Percentiles rank a stretch among this genome's conserved stretches.
phyloP scores from a whole-genome alignment of 2,329 filamentous ascomycete genomes.

The Coniochaeta sp. region DNA sequence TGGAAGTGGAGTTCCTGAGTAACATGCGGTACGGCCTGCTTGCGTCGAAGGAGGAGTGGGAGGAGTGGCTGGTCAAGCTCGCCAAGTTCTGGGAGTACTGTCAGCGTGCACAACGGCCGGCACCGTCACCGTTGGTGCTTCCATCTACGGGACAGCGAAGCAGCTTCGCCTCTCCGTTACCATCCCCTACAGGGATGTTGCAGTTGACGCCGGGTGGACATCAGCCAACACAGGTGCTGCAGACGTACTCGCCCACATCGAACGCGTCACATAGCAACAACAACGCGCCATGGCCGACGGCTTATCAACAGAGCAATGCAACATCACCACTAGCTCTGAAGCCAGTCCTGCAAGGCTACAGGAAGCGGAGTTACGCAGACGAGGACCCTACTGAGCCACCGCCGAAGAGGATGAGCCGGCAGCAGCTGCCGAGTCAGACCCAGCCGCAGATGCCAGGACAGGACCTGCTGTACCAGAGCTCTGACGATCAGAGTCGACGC shows the following conservation, averaged over 20 bases:
- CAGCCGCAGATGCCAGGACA: slow-evolving; percentile 6
- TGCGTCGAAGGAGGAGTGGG: slow-evolving; percentile 81
- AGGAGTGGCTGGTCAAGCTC: slow-evolving; percentile 76
- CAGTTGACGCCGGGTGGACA: slow-evolving; percentile 23
- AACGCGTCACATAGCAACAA: slow-evolving; percentile 5
- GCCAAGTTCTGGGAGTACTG: slow-evolving; percentile 79
- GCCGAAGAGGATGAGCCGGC: slow-evolving; percentile 38
- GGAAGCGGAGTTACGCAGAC: slow-evolving; percentile 43
- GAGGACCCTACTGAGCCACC: slow-evolving; percentile 44
- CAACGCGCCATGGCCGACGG: slow-evolving; percentile 4
- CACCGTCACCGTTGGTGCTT: slow-evolving; percentile 30
- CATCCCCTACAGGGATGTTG: slow-evolving; percentile 37
- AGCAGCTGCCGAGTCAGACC: slow-evolving; percentile 13
- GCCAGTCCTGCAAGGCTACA: slow-evolving; percentile 22
- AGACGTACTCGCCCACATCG: slow-evolving; percentile 30
- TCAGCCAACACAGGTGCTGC: slow-evolving; percentile 23
- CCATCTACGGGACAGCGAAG: slow-evolving; percentile 28
- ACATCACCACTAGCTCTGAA: slow-evolving; percentile 43
- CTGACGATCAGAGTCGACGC: neutral
- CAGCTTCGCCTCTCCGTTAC: slow-evolving; percentile 36
- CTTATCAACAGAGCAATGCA: slow-evolving; percentile 25
- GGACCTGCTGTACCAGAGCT: slow-evolving; percentile 9
- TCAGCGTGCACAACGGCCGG: slow-evolving; percentile 50
- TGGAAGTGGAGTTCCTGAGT: slow-evolving; percentile 99
- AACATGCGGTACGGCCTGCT: slow-evolving; percentile 95